Evolutionary conservation across 2,329 filamentous ascomycete genomes (phyloP).

Genomic region (Trichoderma sp.): DNA sequence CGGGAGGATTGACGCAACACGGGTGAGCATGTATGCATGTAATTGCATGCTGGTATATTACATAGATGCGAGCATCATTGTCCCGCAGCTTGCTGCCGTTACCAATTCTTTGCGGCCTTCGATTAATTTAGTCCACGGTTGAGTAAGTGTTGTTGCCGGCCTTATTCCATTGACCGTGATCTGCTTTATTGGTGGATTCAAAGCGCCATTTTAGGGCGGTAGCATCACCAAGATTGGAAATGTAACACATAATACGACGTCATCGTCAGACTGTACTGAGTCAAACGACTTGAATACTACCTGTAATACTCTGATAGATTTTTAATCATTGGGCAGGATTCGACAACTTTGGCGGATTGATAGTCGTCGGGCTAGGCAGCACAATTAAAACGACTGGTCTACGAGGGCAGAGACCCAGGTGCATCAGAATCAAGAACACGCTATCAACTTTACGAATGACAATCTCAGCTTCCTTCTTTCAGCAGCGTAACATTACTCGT

Average conservation of each 20-base stretch:
- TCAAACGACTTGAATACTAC: not conserved
- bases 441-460: slow-evolving; percentile 3
- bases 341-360: not conserved
- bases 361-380: not conserved
- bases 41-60: not conserved
- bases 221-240: not conserved
- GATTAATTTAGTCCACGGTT: not conserved
- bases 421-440: not conserved
- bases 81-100: not conserved
- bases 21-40: not conserved
- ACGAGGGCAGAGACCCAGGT: not conserved
- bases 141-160: not conserved
- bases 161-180: not conserved
- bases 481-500: not conserved
- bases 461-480: not conserved
- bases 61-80: not conserved
- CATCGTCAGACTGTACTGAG: not conserved
- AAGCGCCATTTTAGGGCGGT: not conserved
- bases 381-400: not conserved
- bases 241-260: not conserved
- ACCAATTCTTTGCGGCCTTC: not conserved
- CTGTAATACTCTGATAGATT: not conserved
- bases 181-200: not conserved
- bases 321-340: not conserved
- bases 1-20: not conserved